Evolutionary conservation across 2,329 filamentous ascomycete species (phyloP).

Genomic region (Endothia cerciana): DNA sequence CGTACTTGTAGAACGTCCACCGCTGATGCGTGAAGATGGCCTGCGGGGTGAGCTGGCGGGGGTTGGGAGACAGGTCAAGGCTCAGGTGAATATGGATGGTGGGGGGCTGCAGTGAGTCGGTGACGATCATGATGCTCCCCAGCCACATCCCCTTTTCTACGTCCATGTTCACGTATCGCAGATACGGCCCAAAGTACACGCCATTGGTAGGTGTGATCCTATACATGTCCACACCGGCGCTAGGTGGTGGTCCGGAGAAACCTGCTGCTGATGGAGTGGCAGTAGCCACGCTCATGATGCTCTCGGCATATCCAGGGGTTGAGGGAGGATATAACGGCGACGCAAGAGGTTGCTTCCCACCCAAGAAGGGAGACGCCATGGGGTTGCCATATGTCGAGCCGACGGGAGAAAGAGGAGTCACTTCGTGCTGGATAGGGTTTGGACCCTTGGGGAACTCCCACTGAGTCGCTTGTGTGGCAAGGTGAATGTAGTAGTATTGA

Average conservation of each 20-base stretch:
- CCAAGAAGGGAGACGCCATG: constrained; percentile 69
- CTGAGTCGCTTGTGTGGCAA: constrained; percentile 92
- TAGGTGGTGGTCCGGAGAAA: constrained; percentile 86
- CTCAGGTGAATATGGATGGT: constrained; percentile 96
- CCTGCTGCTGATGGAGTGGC: constrained; percentile 78
- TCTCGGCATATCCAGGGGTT: constrained; percentile 82
- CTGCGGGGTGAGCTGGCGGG: constrained; percentile 79
- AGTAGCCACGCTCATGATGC: constrained; percentile 79
- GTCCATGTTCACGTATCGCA: constrained; percentile 97
- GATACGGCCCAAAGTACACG: constrained; percentile 96
- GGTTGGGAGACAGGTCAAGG: constrained; percentile 88
- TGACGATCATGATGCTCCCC: constrained; percentile 91
- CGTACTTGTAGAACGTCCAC: constrained; percentile 96
- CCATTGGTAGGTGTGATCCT: constrained; percentile 92
- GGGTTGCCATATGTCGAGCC: constrained; percentile 77
- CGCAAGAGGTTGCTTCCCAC: constrained; percentile 68
- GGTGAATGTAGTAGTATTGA: constrained; percentile 98
- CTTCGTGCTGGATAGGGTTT: constrained; percentile 83
- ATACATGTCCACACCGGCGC: constrained; percentile 90
- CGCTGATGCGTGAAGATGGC: constrained; percentile 87
- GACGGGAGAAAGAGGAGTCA: constrained; percentile 80
- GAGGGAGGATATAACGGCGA: constrained; percentile 85
- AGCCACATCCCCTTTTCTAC: constrained; percentile 88
- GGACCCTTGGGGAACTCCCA: constrained; percentile 99
- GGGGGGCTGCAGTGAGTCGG: constrained; percentile 87